These are phyloP conservation scores for Cryphonectria japonica DNA, from an alignment of 2,329 filamentous ascomycete species.

Conservation along the genomic window DNA sequence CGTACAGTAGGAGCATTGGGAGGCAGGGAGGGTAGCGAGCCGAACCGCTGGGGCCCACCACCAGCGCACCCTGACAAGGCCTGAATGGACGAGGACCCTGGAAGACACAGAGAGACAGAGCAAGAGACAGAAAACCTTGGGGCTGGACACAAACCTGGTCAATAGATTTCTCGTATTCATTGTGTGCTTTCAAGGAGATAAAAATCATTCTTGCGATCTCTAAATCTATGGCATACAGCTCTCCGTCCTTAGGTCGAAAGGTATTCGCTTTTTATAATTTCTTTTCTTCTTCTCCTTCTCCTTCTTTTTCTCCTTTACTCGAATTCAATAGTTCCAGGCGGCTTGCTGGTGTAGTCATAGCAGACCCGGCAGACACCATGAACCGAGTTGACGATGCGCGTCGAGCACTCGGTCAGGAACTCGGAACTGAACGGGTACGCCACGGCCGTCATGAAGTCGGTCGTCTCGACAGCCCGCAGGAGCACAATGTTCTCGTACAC, in stretches of 20 bases:
- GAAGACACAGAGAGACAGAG: neutral
- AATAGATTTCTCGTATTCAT: no score
- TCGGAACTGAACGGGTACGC: constrained; percentile 60
- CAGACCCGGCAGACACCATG: constrained; percentile 72
- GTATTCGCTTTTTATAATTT: neutral
- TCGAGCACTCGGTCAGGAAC: constrained; percentile 57
- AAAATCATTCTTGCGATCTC: constrained; percentile 17
- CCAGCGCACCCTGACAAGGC: neutral
- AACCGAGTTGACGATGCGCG: constrained; percentile 76
- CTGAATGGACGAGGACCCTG: neutral
- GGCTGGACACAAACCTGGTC: no score
- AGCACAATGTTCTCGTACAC: constrained; percentile 51
- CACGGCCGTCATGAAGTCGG: constrained; percentile 77
- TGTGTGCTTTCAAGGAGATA: no score
- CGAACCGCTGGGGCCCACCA: constrained; percentile 6
- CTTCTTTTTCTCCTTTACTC: constrained; percentile 52
- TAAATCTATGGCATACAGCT: constrained; percentile 7
- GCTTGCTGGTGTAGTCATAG: constrained; percentile 70
- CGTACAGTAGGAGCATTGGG: no score
- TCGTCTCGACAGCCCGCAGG: constrained; percentile 50
- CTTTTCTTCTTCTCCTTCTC: no score
- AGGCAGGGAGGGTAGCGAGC: neutral
- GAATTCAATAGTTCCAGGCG: constrained; percentile 75
- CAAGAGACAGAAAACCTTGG: no score
- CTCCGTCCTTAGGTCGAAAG: neutral